Conservation (phyloP, 2,329 filamentous ascomycete genomes). For the Phoma herbarum region DNA sequence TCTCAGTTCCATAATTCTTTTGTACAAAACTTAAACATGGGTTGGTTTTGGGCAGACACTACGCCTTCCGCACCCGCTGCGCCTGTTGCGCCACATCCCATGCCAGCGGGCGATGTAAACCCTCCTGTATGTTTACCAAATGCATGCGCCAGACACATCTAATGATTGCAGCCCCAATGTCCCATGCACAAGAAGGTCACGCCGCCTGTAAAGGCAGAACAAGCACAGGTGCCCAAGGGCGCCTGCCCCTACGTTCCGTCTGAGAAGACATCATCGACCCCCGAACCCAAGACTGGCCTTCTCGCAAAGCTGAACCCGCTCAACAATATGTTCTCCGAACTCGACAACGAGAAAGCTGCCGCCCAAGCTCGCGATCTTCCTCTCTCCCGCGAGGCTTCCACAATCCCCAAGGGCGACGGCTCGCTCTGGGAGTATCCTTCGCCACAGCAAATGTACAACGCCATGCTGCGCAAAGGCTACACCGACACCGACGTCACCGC, state of each 20-base stretch:
- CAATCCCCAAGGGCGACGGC: conserved; percentile 84
- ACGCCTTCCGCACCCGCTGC: conserved; percentile 51
- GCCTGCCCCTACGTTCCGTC: conserved; percentile 62
- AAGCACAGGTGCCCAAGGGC: conserved; percentile 48
- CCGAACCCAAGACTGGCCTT: conserved; percentile 58
- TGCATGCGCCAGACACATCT: conserved; percentile 26
- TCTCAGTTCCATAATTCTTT: conserved; percentile 20
- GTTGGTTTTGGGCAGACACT: conserved; percentile 75
- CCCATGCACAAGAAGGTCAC: conserved; percentile 69
- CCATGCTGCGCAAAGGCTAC: conserved; percentile 93
- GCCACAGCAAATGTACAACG: conserved; percentile 99
- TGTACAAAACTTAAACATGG: conserved; percentile 58
- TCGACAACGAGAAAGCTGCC: conserved; percentile 80
- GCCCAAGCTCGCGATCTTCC: conserved; percentile 79
- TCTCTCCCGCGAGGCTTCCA: conserved; percentile 81
- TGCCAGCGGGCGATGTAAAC: conserved; percentile 57
- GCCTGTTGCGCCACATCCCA: conserved; percentile 57
- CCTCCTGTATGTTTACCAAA: conserved; percentile 61
- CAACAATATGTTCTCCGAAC: conserved; percentile 93
- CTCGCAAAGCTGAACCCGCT: conserved; percentile 77
- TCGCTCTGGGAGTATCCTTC: conserved; percentile 97
- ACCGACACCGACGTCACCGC: conserved; percentile 92
- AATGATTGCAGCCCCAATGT: conserved; percentile 66
- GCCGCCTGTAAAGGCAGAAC: conserved; percentile 25
- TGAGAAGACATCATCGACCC: conserved; percentile 22